Conservation (phyloP, 257 asterid genomes). For the Primulina huaijiensis region DNA sequence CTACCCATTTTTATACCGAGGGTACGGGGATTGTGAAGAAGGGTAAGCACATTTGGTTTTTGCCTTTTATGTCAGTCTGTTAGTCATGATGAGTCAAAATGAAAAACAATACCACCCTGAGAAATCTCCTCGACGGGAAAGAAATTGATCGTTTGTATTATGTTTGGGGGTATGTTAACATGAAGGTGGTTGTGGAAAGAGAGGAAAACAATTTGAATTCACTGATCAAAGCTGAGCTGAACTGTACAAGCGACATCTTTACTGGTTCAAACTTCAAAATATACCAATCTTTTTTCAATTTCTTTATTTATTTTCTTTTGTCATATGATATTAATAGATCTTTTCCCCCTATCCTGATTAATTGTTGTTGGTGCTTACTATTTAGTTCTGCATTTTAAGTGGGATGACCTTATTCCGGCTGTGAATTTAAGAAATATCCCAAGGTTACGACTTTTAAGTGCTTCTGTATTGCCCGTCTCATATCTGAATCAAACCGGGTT, state of each 20-base stretch:
- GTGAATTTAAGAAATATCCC: too few relatives aligned
- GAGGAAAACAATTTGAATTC: background rate
- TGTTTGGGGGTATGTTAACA: slow-evolving; percentile 3
- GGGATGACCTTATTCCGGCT: background rate
- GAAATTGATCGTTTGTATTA: background rate
- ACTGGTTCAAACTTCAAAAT: slow-evolving; percentile 15
- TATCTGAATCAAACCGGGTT: too few relatives aligned
- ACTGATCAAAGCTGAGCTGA: slow-evolving; percentile 17
- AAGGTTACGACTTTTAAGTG: too few relatives aligned
- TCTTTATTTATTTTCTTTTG: background rate
- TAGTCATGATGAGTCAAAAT: background rate
- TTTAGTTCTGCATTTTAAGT: slow-evolving; percentile 25
- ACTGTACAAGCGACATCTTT: slow-evolving; percentile 11
- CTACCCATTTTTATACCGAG: slow-evolving; percentile 3
- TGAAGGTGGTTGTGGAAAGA: slow-evolving; percentile 5
- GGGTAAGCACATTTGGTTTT: slow-evolving; percentile 17
- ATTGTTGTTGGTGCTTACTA: slow-evolving; percentile 17
- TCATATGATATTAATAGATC: slow-evolving; percentile 7
- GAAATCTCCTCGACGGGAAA: background rate
- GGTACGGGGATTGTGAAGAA: slow-evolving; percentile 11
- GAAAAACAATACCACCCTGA: background rate
- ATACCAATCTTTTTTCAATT: background rate
- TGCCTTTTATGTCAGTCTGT: slow-evolving; percentile 8
- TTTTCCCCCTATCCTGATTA: slow-evolving; percentile 31
- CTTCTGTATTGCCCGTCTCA: too few relatives aligned